Evolutionary conservation across 2,329 filamentous ascomycete species (phyloP).

Genomic region (Meredithiella fracta): DNA sequence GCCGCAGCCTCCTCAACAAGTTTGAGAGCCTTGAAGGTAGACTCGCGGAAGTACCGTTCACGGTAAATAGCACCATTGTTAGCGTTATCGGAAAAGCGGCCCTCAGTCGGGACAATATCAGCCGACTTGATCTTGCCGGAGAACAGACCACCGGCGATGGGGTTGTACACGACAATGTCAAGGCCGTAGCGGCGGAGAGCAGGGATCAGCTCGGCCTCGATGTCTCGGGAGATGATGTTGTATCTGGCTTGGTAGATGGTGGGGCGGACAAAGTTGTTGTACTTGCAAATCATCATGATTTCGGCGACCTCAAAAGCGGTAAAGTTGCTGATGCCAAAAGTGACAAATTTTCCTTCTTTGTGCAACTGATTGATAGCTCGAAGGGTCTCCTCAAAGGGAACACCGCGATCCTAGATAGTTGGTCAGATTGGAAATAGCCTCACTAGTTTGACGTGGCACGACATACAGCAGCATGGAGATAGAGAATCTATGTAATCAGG

Average conservation of each 20-base stretch:
- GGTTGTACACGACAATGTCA: slow-evolving; percentile 69
- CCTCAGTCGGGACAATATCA: slow-evolving; percentile 45
- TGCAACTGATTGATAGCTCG: slow-evolving; percentile 64
- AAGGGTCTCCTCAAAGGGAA: slow-evolving; percentile 66
- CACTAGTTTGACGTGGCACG: not conserved
- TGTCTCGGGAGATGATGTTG: slow-evolving; percentile 59
- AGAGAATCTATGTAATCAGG: slow-evolving; percentile 39
- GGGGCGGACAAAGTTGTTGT: slow-evolving; percentile 66
- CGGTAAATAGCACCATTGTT: slow-evolving; percentile 42
- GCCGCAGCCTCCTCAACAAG: slow-evolving; percentile 50
- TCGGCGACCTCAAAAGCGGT: slow-evolving; percentile 80
- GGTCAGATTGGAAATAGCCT: slow-evolving; percentile 18
- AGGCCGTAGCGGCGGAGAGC: slow-evolving; percentile 61
- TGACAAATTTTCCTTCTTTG: slow-evolving; percentile 71
- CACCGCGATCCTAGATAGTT: slow-evolving; percentile 34
- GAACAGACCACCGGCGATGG: slow-evolving; percentile 64
- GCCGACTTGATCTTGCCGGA: slow-evolving; percentile 60
- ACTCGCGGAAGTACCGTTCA: slow-evolving; percentile 54
- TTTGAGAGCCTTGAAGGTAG: slow-evolving; percentile 44
- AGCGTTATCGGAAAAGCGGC: slow-evolving; percentile 50
- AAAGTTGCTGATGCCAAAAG: slow-evolving; percentile 68
- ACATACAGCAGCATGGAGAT: slow-evolving; percentile 48
- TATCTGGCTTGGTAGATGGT: slow-evolving; percentile 83
- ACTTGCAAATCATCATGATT: slow-evolving; percentile 61
- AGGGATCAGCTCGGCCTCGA: slow-evolving; percentile 59